These are phyloP conservation scores for Ustilago shanxiensis DNA, from an alignment of 1,284 basidiomycete genomes.

Conservation along the genomic window DNA sequence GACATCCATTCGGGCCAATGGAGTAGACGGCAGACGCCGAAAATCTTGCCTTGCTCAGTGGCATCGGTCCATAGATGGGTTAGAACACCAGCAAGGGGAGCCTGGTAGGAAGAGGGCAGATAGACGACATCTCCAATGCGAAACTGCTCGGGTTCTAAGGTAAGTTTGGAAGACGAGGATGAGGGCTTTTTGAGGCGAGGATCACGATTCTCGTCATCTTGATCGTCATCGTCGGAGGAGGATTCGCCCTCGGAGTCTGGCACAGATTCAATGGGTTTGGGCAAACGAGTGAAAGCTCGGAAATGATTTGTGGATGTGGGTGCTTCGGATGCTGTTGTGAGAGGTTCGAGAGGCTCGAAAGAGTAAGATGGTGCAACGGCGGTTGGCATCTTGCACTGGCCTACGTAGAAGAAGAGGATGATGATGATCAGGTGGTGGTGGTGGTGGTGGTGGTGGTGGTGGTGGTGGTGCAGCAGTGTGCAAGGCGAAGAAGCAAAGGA, in stretches of 20 bases:
- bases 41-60: constrained; percentile 45
- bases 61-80: constrained; percentile 52
- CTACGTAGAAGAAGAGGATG: not conserved
- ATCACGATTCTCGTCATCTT: constrained; percentile 25
- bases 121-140: constrained; percentile 54
- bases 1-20: constrained; percentile 59
- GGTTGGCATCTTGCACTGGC: constrained; percentile 14
- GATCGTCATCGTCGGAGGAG: constrained; percentile 25
- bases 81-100: constrained; percentile 46
- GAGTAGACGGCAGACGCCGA: constrained; percentile 51
- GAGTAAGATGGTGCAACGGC: constrained; percentile 15
- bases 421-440: not conserved
- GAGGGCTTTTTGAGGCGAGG: constrained; percentile 22
- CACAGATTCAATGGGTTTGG: constrained; percentile 22
- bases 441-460: not conserved
- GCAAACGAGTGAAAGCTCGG: constrained; percentile 34
- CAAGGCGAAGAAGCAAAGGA: too few species aligned
- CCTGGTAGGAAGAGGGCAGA: constrained; percentile 52
- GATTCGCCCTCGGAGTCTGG: constrained; percentile 39
- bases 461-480: too few species aligned
- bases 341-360: constrained; percentile 37
- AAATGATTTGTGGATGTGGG: constrained; percentile 38
- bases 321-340: constrained; percentile 13
- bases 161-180: constrained; percentile 23
- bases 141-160: constrained; percentile 37